Conservation (phyloP, 2,329 filamentous ascomycete genomes). For the Cladosporium colombiae region DNA sequence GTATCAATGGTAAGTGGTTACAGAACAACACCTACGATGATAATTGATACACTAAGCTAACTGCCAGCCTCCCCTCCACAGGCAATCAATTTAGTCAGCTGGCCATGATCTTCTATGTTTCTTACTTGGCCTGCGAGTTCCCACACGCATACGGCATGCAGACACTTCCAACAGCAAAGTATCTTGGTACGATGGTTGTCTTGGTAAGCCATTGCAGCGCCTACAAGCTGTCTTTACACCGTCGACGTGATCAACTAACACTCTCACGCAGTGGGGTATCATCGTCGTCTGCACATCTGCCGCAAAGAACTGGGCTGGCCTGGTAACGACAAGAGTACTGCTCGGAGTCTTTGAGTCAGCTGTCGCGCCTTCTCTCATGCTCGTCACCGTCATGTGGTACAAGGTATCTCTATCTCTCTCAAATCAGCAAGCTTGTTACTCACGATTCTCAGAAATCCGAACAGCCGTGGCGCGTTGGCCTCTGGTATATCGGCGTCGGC, state of each 20-base stretch:
- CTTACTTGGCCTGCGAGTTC: conserved; percentile 59
- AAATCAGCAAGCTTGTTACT: background rate
- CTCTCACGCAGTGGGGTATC: conserved; percentile 63
- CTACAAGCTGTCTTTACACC: background rate
- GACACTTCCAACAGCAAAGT: conserved; percentile 60
- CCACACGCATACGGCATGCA: conserved; percentile 61
- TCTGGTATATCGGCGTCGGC: conserved; percentile 71
- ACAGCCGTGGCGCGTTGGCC: conserved; percentile 31
- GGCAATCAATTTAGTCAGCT: conserved; percentile 60
- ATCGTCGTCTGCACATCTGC: conserved; percentile 60
- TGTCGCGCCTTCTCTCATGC: conserved; percentile 66
- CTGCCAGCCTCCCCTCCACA: background rate
- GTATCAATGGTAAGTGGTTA: conserved; percentile 53
- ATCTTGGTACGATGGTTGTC: conserved; percentile 49
- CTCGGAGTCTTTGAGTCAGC: conserved; percentile 70
- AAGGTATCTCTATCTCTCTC: conserved; percentile 41
- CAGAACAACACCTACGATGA: background rate
- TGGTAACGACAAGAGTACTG: conserved; percentile 62
- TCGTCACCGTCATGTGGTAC: conserved; percentile 70
- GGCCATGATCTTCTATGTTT: conserved; percentile 65
- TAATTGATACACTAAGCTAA: background rate
- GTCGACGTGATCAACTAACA: background rate
- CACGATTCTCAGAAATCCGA: conserved; percentile 45
- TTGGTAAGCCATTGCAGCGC: conserved; percentile 22
- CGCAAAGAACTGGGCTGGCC: conserved; percentile 55